Evolutionary conservation across 352 stramenopile species (phyloP), one percentile per base, ranked within the genome.

Genomic region (Pythium plurisporium): DNA sequence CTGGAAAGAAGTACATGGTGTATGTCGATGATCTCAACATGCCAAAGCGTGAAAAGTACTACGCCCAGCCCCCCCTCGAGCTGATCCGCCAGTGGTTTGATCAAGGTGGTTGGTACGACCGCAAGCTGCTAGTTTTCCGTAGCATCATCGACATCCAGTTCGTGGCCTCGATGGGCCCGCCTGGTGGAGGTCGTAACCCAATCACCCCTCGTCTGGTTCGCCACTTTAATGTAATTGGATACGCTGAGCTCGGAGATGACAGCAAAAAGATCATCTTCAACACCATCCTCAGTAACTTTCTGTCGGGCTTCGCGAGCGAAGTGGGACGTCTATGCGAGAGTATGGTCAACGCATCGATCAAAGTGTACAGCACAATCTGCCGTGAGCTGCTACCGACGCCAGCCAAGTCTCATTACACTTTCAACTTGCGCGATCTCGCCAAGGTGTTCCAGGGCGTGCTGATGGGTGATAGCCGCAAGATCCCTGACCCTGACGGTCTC

Each of bases 21-120:
- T 97, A 97, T 63, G 86, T 98, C 33, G 94, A 98, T 62, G 94
- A 98, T 64, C 61, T 98, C 7, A 98, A 98, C 66, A 98, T 98
- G 94, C 93, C 94, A 14, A 96, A 97, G 65, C 82, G 86, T 15
- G 93, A 98, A 55, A 94, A 93, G 47, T 97, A 95, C 57, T 96
- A 96, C 48, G 94, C 94, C 0, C 93, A 98, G 70, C 94, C 94
- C 23, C 92, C 94, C 3, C 74, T 98, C n/a, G 94, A 98, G 63
- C 70, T 98, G 25, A 76, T 98, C 37, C 83, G 92, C 1, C 92
- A 98, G 66, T 97, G 87, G 86, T 96, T 98, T 42, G 87, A 97
- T 51, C 91, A 98, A 65, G 81, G 82, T 4, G 94, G 92, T 15
- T 98, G 94, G 94, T 98, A 97, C 59, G 94, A 98, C 61, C 75